phyloP scores from a whole-genome alignment of 345 rosid species.

The Tarenaya hassleriana region DNA sequence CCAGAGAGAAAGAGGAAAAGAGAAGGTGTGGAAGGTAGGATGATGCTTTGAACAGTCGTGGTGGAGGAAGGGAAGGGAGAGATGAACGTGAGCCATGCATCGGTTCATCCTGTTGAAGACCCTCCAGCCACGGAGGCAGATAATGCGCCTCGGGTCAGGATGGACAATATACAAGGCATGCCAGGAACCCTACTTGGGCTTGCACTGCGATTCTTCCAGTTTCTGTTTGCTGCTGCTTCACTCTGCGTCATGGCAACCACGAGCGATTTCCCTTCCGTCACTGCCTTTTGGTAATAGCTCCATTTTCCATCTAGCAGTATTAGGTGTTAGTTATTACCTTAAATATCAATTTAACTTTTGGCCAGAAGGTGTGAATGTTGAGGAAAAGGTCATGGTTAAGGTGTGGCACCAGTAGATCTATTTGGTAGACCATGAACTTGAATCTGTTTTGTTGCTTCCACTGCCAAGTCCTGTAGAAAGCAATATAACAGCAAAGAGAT shows the following conservation, averaged over 20 bases:
- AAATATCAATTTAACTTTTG: neutral
- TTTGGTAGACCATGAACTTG: neutral
- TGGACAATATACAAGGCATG: constrained; percentile 82
- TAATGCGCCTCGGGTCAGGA: constrained; percentile 50
- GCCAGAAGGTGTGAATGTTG: neutral
- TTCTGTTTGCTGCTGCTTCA: constrained; percentile 47
- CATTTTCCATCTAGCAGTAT: neutral
- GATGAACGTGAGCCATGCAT: constrained; percentile 88
- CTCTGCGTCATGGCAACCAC: constrained; percentile 70
- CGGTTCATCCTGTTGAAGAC: constrained; percentile 81
- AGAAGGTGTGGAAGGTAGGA: neutral
- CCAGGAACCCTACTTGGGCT: constrained; percentile 81
- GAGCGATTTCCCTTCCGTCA: constrained; percentile 56
- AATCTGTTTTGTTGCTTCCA: constrained; percentile 2
- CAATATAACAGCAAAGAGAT: neutral
- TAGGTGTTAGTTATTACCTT: neutral
- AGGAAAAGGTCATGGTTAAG: neutral
- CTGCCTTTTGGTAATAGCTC: constrained; percentile 58
- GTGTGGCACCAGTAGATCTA: neutral
- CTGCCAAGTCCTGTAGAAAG: neutral
- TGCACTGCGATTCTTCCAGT: constrained; percentile 53
- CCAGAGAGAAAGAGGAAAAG: neutral
- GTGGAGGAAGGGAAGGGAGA: constrained; percentile 26
- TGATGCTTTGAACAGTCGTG: constrained; percentile 11
- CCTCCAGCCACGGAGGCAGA: constrained; percentile 54